Conservation (phyloP, 2,329 filamentous ascomycete species). For the Pseudonectria buxi region DNA sequence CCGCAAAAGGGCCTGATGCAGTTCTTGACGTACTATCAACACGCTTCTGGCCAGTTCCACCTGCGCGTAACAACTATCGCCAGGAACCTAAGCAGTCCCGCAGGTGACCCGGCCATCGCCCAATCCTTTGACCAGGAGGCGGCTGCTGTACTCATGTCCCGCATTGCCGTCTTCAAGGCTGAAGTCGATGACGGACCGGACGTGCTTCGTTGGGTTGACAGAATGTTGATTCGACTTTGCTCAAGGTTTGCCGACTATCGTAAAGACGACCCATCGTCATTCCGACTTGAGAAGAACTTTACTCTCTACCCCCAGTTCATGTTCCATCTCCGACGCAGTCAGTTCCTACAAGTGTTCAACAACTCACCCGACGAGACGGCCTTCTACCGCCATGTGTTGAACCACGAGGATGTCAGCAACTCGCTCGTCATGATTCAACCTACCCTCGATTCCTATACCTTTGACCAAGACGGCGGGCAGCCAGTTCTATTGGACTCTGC, state of each 20-base stretch:
- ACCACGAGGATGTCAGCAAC: slow-evolving; percentile 95
- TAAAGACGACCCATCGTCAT: slow-evolving; percentile 96
- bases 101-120: slow-evolving; percentile 88
- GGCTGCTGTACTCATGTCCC: slow-evolving; percentile 95
- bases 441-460: slow-evolving; percentile 92
- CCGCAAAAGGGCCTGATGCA: slow-evolving; percentile 95
- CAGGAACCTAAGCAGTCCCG: slow-evolving; percentile 83
- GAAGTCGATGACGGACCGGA: slow-evolving; percentile 99
- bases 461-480: slow-evolving; percentile 87
- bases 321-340: slow-evolving; percentile 95
- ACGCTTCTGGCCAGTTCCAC: slow-evolving; percentile 93
- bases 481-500: slow-evolving; percentile 95
- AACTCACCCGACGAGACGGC: slow-evolving; percentile 98
- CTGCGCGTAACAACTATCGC: slow-evolving; percentile 92
- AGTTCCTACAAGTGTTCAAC: slow-evolving; percentile 98
- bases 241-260: slow-evolving; percentile 96
- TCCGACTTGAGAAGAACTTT: slow-evolving; percentile 97
- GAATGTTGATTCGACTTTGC: slow-evolving; percentile 95
- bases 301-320: slow-evolving; percentile 98
- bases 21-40: slow-evolving; percentile 97
- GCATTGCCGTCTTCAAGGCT: slow-evolving; percentile 97
- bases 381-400: slow-evolving; percentile 96
- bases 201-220: slow-evolving; percentile 93
- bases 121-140: slow-evolving; percentile 98
- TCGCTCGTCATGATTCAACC: slow-evolving; percentile 99